Percentiles rank a stretch among this genome's conserved stretches.
Conservation (phyloP, 306 rosid genomes). For the Fragaria iinumae region DNA sequence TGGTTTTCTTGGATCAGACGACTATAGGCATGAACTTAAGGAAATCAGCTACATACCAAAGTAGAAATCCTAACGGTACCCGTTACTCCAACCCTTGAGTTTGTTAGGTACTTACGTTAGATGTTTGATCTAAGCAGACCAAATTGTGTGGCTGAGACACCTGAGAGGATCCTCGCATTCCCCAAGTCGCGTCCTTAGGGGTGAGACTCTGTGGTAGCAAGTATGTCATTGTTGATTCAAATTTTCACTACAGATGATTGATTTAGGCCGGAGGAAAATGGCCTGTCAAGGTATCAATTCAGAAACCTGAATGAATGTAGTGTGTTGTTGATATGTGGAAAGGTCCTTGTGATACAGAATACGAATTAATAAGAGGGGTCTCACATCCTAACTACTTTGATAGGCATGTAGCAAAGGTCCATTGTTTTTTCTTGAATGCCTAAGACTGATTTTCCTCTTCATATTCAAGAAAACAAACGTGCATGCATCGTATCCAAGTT, state of each 20-base stretch:
- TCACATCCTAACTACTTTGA: constrained; percentile 4
- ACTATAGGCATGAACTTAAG: not conserved
- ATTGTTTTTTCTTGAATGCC: not conserved
- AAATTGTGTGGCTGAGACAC: not conserved
- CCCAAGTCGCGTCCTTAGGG: not conserved
- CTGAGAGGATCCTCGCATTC: not conserved
- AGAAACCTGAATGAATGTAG: constrained; percentile 26
- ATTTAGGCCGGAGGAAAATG: constrained; percentile 14
- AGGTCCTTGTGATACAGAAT: not conserved
- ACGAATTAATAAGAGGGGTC: not conserved
- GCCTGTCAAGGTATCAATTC: constrained; percentile 24
- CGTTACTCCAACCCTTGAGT: not conserved
- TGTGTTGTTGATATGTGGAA: constrained; percentile 22
- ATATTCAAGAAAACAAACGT: not conserved
- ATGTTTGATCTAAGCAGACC: not conserved
- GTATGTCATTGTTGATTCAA: not conserved
- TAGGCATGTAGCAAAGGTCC: not conserved
- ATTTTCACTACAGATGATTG: not conserved
- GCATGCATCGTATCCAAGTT: constrained; percentile 22
- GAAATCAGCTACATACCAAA: not conserved
- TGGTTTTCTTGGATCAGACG: no score
- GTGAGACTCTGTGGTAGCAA: not conserved
- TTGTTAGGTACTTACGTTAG: not conserved
- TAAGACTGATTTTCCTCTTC: not conserved
- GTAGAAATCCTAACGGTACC: not conserved